These are phyloP conservation scores for Botryosphaeria dothidea DNA, from an alignment of 2,329 filamentous ascomycete species.

Conservation along the genomic window DNA sequence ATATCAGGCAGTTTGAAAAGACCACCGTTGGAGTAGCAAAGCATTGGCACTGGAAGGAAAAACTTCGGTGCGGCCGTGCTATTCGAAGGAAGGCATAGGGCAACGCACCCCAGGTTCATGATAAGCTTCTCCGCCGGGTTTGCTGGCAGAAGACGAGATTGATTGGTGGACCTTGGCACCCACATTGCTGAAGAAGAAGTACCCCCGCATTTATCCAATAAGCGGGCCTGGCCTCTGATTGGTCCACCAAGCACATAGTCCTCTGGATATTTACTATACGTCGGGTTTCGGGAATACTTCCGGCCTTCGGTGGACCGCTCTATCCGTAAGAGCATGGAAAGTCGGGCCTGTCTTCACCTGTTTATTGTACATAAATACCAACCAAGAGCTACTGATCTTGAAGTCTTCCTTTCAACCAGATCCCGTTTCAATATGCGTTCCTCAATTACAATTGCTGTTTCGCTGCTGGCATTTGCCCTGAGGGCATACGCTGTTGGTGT, in stretches of 20 bases:
- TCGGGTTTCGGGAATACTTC: conserved; percentile 7
- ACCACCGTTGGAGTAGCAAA: not conserved
- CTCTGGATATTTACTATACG: conserved; percentile 11
- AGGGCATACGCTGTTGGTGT: conserved; percentile 23
- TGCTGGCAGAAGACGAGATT: not conserved
- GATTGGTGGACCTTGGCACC: conserved; percentile 12
- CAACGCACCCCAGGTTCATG: not conserved
- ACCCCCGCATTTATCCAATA: conserved; percentile 17
- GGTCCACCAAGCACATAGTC: not conserved
- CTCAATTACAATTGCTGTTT: not conserved
- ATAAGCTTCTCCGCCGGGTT: not conserved
- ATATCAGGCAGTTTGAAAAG: not conserved
- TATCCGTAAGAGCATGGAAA: not conserved
- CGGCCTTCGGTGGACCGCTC: not conserved
- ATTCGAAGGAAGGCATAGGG: not conserved
- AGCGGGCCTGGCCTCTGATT: not conserved
- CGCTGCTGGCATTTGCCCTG: conserved; percentile 1
- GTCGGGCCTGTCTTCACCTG: not conserved
- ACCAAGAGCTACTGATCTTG: not conserved
- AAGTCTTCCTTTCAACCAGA: not conserved
- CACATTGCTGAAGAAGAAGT: not conserved
- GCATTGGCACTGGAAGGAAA: conserved; percentile 1
- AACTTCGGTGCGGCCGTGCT: not conserved
- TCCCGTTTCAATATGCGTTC: not conserved
- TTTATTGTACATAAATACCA: not conserved